Base-by-base conservation (phyloP, 1,284 basidiomycete species). In the Fomes fomentarius region DNA sequence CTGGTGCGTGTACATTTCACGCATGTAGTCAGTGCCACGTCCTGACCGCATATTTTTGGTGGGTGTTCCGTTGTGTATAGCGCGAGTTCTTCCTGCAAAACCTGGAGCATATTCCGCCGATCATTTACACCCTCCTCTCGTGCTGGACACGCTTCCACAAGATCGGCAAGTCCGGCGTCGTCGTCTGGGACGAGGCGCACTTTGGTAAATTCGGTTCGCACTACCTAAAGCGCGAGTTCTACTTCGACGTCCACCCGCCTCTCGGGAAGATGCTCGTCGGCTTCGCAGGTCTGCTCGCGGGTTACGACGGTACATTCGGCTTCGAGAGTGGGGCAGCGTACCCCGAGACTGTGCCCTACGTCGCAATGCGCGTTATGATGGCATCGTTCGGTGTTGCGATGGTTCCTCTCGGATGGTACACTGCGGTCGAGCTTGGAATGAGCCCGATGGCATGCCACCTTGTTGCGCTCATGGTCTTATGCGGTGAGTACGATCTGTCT, bases 181-280 rank as follows among this genome's bases (percentile, higher is more conserved):
- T 99, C 71, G 87, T 98, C 54, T 99, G 97, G 96, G 97, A 99
- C 73, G 97, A 98, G 78, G 94, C 94, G n/a, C 94, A 97, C 73
- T 97, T 97, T 73, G 94, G 95, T 65, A 97, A 97, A 74, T 97
- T 97, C 73, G 94, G 94, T 51, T 94, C 94, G 24, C 91, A 97
- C 74, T 99, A 99, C 73, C 80, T 99, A 70, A 94, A 96, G 71
- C 91, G 94, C 67, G 91, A 94, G 68, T 97, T 96, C 77, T 97
- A 96, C 76, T 94, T 94, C 69, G 92, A 94, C 69, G 95, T 97
- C n/a, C 96, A 99, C 69, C 96, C 96, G 2, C 96, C 96, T 0
- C 82, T 99, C 31, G 96, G 97, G 21, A 99, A 99, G 79, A 98
- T 99, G 94, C 83, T 99, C 52, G 96, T 99, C 50, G 96, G 94